phyloP scores from a whole-genome alignment of 2,329 filamentous ascomycete species.

The Cladosporium sp. region DNA sequence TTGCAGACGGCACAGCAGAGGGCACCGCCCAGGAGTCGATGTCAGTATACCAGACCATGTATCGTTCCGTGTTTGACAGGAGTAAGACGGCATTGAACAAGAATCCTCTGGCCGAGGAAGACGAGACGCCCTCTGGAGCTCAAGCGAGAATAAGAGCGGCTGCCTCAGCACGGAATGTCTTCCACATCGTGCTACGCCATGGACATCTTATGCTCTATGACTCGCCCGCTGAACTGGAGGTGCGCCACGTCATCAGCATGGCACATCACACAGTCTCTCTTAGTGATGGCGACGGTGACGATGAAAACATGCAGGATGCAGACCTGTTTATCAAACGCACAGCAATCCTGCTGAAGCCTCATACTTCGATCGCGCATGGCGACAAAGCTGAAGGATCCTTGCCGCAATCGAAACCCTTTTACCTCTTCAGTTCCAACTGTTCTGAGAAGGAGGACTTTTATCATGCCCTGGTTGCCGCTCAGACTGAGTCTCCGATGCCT shows the following conservation, averaged over 20 bases:
- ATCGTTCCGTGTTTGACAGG: slow-evolving; percentile 89
- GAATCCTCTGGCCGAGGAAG: slow-evolving; percentile 19
- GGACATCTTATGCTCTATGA: slow-evolving; percentile 97
- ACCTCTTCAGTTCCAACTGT: slow-evolving; percentile 88
- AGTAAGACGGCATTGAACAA: slow-evolving; percentile 45
- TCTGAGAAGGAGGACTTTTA: slow-evolving; percentile 99
- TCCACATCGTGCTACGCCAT: slow-evolving; percentile 57
- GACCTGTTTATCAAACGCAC: slow-evolving; percentile 88
- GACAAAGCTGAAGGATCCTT: background rate
- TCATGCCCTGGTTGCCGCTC: slow-evolving; percentile 77
- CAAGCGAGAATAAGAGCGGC: slow-evolving; percentile 3
- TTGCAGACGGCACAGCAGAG: slow-evolving; percentile 12
- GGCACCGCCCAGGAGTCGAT: slow-evolving; percentile 58
- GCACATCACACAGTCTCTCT: slow-evolving; percentile 82
- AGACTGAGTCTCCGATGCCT: slow-evolving; percentile 62
- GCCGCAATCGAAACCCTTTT: slow-evolving; percentile 69
- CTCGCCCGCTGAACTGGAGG: slow-evolving; percentile 89
- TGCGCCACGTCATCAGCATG: slow-evolving; percentile 90
- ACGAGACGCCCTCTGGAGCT: slow-evolving; percentile 7
- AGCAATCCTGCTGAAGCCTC: slow-evolving; percentile 30
- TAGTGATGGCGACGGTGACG: slow-evolving; percentile 59
- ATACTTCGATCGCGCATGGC: slow-evolving; percentile 1
- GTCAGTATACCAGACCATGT: slow-evolving; percentile 98
- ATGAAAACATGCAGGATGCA: slow-evolving; percentile 67
- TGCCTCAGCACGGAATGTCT: slow-evolving; percentile 15